Percentiles rank a stretch among this genome's conserved stretches.
These are phyloP conservation scores for Seiridium cupressi DNA, from an alignment of 2,329 filamentous ascomycete species.

Conservation along the genomic window DNA sequence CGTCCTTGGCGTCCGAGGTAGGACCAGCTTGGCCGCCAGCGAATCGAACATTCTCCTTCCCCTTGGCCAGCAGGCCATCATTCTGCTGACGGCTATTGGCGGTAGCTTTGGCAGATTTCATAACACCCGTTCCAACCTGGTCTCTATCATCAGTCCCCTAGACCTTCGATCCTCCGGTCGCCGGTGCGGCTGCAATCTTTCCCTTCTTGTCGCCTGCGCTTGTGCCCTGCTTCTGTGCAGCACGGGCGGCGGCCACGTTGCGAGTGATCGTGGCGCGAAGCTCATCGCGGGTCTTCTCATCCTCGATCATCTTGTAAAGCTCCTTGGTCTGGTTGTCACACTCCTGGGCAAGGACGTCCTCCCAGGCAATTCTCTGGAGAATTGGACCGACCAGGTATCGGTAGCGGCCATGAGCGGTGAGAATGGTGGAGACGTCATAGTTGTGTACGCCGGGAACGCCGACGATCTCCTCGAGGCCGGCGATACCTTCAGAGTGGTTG, in stretches of 20 bases:
- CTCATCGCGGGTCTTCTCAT: background rate
- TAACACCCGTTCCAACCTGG: background rate
- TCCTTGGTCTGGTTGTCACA: background rate
- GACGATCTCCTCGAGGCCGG: slow-evolving; percentile 74
- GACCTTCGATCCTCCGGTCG: slow-evolving; percentile 1
- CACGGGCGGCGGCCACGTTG: background rate
- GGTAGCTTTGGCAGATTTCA: too few species aligned
- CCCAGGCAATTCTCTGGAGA: slow-evolving; percentile 65
- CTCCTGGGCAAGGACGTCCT: slow-evolving; percentile 52
- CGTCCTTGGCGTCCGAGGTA: background rate
- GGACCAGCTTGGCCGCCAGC: background rate
- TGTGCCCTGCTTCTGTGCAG: background rate
- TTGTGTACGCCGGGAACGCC: slow-evolving; percentile 68
- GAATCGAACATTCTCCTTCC: slow-evolving; percentile 2
- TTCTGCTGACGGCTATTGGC: background rate
- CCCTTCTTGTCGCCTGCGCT: background rate
- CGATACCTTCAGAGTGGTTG: slow-evolving; percentile 78
- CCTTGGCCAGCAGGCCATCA: background rate
- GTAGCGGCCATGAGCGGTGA: slow-evolving; percentile 70
- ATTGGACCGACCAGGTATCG: slow-evolving; percentile 65
- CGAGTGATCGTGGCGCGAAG: background rate
- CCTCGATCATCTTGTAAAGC: background rate
- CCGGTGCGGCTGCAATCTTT: background rate
- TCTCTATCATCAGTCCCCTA: background rate
- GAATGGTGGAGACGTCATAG: slow-evolving; percentile 61